These are phyloP conservation scores for Pyrenochaeta sp. DNA, from an alignment of 2,329 filamentous ascomycete species.

Conservation along the genomic window DNA sequence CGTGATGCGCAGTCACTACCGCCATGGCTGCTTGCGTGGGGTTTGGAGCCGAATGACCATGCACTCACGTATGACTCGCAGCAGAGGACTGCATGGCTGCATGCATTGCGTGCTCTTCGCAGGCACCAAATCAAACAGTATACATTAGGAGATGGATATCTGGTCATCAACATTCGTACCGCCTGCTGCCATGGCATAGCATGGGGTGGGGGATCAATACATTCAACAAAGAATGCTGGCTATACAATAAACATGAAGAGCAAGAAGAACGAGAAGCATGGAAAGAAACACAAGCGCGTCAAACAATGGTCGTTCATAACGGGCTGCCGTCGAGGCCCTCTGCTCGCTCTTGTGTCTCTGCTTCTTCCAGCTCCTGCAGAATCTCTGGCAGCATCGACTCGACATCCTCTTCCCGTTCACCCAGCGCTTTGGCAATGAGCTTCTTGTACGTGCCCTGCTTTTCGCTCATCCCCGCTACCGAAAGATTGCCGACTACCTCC, in stretches of 20 bases:
- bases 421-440: constrained; percentile 73
- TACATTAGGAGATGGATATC: constrained; percentile 13
- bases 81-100: neutral
- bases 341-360: constrained; percentile 50
- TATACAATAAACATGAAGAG: neutral
- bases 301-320: constrained; percentile 13
- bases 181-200: constrained; percentile 3
- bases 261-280: neutral
- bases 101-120: constrained; percentile 3
- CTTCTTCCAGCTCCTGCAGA: constrained; percentile 58
- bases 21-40: constrained; percentile 1
- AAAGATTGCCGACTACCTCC: constrained; percentile 74
- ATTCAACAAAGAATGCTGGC: neutral
- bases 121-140: constrained; percentile 2
- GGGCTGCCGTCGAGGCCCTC: constrained; percentile 48
- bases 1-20: constrained; percentile 14
- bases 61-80: constrained; percentile 14
- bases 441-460: constrained; percentile 77
- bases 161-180: constrained; percentile 18
- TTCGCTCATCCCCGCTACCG: constrained; percentile 74
- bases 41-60: constrained; percentile 2
- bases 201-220: constrained; percentile 1
- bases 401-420: constrained; percentile 73
- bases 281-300: too few species aligned
- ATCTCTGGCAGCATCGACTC: constrained; percentile 67